Percentiles rank a stretch among this genome's conserved stretches.
These are phyloP conservation scores for Candida sp. DNA, from an alignment of 1,139 yeast genomes.

Conservation along the genomic window DNA sequence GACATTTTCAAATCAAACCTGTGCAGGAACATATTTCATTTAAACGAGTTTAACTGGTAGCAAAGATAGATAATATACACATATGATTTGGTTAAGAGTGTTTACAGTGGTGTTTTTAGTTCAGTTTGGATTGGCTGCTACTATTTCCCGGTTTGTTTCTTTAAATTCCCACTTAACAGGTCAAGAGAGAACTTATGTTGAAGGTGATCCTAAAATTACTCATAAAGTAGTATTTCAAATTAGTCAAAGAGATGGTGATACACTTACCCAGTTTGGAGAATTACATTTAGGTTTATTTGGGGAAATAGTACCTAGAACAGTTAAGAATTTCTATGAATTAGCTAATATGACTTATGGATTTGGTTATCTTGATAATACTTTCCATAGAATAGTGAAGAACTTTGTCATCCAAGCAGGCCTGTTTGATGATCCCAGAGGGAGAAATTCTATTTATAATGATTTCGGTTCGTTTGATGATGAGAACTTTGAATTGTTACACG, in stretches of 20 bases:
- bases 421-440: constrained; percentile 24
- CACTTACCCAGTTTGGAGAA: constrained; percentile 15
- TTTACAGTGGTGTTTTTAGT: neutral
- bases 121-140: neutral
- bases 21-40: too few species aligned
- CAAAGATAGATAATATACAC: too few species aligned
- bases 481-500: constrained; percentile 30
- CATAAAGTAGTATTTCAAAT: constrained; percentile 24
- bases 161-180: constrained; percentile 4
- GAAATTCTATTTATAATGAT: constrained; percentile 27
- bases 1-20: too few species aligned
- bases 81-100: neutral
- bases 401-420: constrained; percentile 44
- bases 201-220: constrained; percentile 25
- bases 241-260: constrained; percentile 11
- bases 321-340: constrained; percentile 31
- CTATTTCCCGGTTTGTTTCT: constrained; percentile 2
- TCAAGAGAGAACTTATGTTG: constrained; percentile 10
- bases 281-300: constrained; percentile 25
- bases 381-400: constrained; percentile 36
- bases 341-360: constrained; percentile 27
- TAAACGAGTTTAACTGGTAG: too few species aligned
- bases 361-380: constrained; percentile 28
- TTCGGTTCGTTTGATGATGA: constrained; percentile 32
- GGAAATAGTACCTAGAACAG: constrained; percentile 34